phyloP scores from a whole-genome alignment of 495 filamentous ascomycete genomes.

The Podospora pseudoanserina region DNA sequence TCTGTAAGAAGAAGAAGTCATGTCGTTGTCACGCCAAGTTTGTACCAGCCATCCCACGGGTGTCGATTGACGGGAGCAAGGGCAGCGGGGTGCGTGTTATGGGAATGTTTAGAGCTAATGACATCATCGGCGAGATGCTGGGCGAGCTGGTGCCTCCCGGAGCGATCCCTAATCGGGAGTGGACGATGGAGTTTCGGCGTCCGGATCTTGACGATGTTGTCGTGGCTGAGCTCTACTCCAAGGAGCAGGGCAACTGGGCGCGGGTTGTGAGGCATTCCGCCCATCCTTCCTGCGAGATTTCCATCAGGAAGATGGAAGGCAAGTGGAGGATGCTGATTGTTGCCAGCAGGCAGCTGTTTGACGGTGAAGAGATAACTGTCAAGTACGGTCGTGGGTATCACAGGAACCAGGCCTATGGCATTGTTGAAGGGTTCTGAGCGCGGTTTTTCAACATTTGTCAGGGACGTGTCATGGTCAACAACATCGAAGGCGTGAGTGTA shows the following conservation, averaged over 20 bases:
- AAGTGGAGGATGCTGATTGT: constrained; percentile 28
- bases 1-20: constrained; percentile 18
- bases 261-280: constrained; percentile 28
- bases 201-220: constrained; percentile 25
- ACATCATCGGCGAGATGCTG: constrained; percentile 29
- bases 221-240: constrained; percentile 30
- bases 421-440: constrained; percentile 21
- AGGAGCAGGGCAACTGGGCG: constrained; percentile 31
- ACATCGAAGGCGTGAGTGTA: neutral
- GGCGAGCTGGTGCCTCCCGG: constrained; percentile 29
- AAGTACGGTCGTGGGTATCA: constrained; percentile 25
- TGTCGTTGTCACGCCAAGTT: constrained; percentile 21
- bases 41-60: constrained; percentile 22
- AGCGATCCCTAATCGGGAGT: constrained; percentile 14
- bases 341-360: constrained; percentile 21
- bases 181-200: constrained; percentile 25
- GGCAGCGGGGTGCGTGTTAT: constrained; percentile 24
- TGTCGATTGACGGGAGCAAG: constrained; percentile 20
- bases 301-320: constrained; percentile 26
- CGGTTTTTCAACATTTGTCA: neutral
- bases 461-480: neutral
- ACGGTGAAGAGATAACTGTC: constrained; percentile 32
- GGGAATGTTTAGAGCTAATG: constrained; percentile 11
- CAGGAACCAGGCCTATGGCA: constrained; percentile 20
- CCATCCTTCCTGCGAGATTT: constrained; percentile 22